Evolutionary conservation across 2,329 filamentous ascomycete species (phyloP).

Genomic region (Trichoderma atrobrunneum): DNA sequence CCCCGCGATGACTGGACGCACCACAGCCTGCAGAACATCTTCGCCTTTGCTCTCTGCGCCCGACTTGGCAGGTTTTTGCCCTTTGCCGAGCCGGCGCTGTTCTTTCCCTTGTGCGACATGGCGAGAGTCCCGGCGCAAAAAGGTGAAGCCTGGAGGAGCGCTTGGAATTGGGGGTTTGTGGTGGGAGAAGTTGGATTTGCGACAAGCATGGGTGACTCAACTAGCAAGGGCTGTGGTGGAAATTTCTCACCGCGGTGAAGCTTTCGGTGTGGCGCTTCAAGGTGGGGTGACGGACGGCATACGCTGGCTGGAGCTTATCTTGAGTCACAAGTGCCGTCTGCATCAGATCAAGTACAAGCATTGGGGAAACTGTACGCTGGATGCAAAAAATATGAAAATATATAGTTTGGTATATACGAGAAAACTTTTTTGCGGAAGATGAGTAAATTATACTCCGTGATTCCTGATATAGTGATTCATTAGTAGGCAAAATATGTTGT

Average conservation of each 20-base stretch:
- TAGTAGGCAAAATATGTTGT: background rate
- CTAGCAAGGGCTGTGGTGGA: slow-evolving; percentile 23
- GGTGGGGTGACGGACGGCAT: background rate
- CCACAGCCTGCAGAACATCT: slow-evolving; percentile 57
- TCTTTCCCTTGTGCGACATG: slow-evolving; percentile 49
- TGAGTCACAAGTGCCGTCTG: background rate
- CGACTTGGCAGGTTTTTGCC: slow-evolving; percentile 51
- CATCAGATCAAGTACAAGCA: background rate
- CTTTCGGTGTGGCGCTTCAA: slow-evolving; percentile 19
- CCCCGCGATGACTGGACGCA: slow-evolving; percentile 38
- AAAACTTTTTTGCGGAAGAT: background rate
- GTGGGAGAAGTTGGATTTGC: slow-evolving; percentile 11
- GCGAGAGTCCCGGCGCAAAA: slow-evolving; percentile 9
- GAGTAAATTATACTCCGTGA: background rate
- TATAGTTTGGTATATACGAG: background rate
- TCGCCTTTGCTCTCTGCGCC: slow-evolving; percentile 55
- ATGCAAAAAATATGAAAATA: background rate
- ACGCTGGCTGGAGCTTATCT: background rate
- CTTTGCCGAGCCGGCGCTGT: slow-evolving; percentile 41
- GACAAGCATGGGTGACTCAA: slow-evolving; percentile 34
- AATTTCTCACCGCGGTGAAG: slow-evolving; percentile 31
- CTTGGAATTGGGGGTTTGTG: slow-evolving; percentile 18
- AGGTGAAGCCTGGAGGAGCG: slow-evolving; percentile 17
- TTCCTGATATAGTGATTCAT: background rate
- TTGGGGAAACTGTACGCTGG: background rate